A percentile compares a stretch with the other conserved stretches of the same genome.
These are phyloP conservation scores for Clonostachys byssicola DNA, from an alignment of 2,329 filamentous ascomycete species.

Conservation along the genomic window DNA sequence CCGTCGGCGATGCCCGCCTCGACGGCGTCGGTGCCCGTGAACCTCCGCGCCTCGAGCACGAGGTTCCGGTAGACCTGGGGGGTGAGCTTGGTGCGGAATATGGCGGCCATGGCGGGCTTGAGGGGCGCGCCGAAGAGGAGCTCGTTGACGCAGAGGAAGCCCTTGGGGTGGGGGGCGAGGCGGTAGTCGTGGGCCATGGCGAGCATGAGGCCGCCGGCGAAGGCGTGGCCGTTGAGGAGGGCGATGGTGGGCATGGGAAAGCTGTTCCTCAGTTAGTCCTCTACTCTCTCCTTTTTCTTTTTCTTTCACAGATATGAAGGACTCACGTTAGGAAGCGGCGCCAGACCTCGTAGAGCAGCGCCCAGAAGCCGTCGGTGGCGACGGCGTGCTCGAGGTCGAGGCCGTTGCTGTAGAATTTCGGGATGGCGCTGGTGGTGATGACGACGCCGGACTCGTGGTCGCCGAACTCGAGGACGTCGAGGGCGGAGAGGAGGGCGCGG, in stretches of 20 bases:
- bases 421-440: constrained; percentile 69
- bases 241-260: constrained; percentile 81
- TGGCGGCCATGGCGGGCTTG: constrained; percentile 65
- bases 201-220: constrained; percentile 78
- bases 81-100: constrained; percentile 69
- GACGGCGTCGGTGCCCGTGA: constrained; percentile 58
- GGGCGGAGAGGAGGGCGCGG: constrained; percentile 61
- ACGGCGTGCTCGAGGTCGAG: constrained; percentile 70
- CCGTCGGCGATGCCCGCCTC: constrained; percentile 69
- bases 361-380: constrained; percentile 56
- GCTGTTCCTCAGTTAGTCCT: constrained; percentile 11
- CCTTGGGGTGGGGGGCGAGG: constrained; percentile 64
- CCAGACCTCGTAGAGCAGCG: constrained; percentile 62
- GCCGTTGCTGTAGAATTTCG: constrained; percentile 81
- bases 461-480: constrained; percentile 70
- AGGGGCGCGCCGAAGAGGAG: constrained; percentile 76
- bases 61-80: constrained; percentile 55
- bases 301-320: background rate
- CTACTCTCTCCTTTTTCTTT: background rate
- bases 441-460: constrained; percentile 65
- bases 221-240: constrained; percentile 76
- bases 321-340: constrained; percentile 42
- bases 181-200: constrained; percentile 83
- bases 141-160: constrained; percentile 80
- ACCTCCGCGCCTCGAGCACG: constrained; percentile 71